Evolutionary conservation across 2,329 filamentous ascomycete genomes (phyloP), one percentile per base, ranked within the genome.

Genomic region (Lachnellula cervina): DNA sequence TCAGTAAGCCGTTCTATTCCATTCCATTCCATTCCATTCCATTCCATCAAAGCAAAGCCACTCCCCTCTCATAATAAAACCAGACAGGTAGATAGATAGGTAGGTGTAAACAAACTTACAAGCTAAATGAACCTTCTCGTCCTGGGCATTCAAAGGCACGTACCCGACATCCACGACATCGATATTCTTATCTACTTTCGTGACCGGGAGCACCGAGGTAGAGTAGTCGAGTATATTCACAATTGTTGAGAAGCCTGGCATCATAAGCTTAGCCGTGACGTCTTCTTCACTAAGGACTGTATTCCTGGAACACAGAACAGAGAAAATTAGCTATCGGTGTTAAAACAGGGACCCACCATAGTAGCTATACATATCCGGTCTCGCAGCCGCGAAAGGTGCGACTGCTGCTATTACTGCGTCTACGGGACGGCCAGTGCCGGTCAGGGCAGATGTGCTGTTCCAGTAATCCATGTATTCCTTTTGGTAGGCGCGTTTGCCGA

Each of bases 201-300:
- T 81, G 14, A 76, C 77, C 0, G 83, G 83, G 14, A 87, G 69
- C 0, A 80, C 76, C 4, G 83, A 68, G 0, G 82, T 77, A 0
- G 80, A 73, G 61, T 86, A 87, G 63, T 87, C 83, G 0, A 86
- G 70, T 9, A 85, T 69, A 60, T 86, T 61, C 60, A 59, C 61
- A 63, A 5, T 54, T 43, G 4, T 49, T 50, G 13, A 60, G 52
- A 16, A 57, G 60, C 62, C 8, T 9, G 21, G 19, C 17, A 44
- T 44, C n/a, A 23, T 9, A 13, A 11, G 16, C 2, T 25, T 21
- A 25, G 42, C 19, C 13, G 17, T 21, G 19, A 13, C 9, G 21
- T 44, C 21, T n/a, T 19, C 38, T n/a, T 19, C 38, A 42, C 16
- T 42, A 3, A 42, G 16, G 38, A 42, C 38, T 16, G 16, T 2